phyloP scores from a whole-genome alignment of 495 filamentous ascomycete species.

The Xylaria flabelliformis region DNA sequence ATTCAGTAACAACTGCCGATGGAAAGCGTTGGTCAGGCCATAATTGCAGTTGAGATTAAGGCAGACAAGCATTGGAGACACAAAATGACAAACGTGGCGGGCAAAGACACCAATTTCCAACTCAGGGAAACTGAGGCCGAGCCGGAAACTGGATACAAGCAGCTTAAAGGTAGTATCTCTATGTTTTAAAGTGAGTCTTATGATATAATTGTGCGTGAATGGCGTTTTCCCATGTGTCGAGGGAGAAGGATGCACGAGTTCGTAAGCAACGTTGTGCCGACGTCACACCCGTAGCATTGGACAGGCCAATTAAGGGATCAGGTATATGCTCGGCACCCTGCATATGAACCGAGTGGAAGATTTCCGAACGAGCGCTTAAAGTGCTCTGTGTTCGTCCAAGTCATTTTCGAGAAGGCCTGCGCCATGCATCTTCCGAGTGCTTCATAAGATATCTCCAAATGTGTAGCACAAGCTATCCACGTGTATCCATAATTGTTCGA shows the following conservation, averaged over 20 bases:
- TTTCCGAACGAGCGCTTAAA: background rate
- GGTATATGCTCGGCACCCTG: slow-evolving; percentile 7
- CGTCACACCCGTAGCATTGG: slow-evolving; percentile 7
- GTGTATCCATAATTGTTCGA: background rate
- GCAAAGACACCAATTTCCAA: background rate
- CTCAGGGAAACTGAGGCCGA: background rate
- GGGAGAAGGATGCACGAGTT: background rate
- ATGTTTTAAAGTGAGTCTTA: background rate
- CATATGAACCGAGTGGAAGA: background rate
- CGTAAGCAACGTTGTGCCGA: slow-evolving; percentile 12
- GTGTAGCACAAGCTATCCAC: background rate
- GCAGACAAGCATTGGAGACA: slow-evolving; percentile 1
- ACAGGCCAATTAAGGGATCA: background rate
- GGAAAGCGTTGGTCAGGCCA: background rate
- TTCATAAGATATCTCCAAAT: background rate
- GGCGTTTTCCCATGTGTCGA: slow-evolving; percentile 10
- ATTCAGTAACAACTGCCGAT: background rate
- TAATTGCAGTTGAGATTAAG: background rate
- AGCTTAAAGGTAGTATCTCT: background rate
- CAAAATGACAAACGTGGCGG: background rate
- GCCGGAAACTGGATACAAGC: background rate
- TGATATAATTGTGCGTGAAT: slow-evolving; percentile 2
- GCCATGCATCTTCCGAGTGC: background rate
- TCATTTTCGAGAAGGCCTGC: background rate
- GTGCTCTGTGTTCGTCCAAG: background rate